Conservation (phyloP, 495 filamentous ascomycete species). For the Podospora anserina region DNA sequence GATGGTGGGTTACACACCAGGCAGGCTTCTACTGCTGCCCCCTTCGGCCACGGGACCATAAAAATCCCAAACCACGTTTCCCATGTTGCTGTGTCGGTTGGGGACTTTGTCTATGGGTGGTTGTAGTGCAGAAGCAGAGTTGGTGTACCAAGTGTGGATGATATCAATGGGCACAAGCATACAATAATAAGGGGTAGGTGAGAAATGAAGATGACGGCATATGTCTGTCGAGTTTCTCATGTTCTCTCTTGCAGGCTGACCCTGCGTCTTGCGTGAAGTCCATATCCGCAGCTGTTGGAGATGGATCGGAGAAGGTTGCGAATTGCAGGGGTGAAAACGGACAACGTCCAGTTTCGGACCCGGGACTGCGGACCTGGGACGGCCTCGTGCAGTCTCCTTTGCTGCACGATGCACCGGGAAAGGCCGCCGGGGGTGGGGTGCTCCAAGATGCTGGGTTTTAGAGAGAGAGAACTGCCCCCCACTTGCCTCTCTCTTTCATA, state of each 20-base stretch:
- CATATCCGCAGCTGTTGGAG: neutral
- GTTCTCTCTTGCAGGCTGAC: neutral
- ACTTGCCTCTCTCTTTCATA: neutral
- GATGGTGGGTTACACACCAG: neutral
- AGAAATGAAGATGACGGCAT: neutral
- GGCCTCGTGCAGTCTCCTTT: constrained; percentile 4
- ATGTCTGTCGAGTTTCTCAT: no score
- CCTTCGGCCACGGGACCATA: neutral
- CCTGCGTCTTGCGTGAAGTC: neutral
- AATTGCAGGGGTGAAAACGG: constrained; percentile 25
- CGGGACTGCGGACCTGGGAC: constrained; percentile 28
- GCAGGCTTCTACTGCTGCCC: neutral
- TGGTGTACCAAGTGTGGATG: neutral
- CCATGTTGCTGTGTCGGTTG: neutral
- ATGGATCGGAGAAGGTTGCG: neutral
- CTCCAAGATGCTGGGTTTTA: neutral
- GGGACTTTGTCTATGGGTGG: neutral
- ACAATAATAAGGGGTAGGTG: neutral
- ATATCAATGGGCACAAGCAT: neutral
- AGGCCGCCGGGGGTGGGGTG: constrained; percentile 20
- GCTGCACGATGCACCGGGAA: constrained; percentile 20
- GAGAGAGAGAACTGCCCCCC: neutral
- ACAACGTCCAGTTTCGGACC: constrained; percentile 15
- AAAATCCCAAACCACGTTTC: neutral
- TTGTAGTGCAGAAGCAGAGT: neutral